Conservation (phyloP, 768 basidiomycete species). For the Rhodocollybia butyracea region DNA sequence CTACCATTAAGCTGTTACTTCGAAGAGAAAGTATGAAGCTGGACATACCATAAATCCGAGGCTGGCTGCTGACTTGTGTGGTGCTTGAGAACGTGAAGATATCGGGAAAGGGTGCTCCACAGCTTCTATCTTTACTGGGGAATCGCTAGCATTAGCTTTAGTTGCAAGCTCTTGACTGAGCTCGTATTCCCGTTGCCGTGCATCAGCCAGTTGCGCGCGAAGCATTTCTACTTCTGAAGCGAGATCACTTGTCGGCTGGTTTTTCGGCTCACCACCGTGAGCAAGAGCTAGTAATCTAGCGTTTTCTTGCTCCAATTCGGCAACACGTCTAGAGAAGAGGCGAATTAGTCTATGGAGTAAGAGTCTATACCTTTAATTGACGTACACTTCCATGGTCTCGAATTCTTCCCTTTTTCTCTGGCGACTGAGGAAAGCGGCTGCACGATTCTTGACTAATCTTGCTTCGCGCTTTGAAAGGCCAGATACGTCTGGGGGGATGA, state of each 20-base stretch:
- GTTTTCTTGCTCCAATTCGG: constrained; percentile 83
- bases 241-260: constrained; percentile 34
- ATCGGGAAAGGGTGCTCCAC: constrained; percentile 48
- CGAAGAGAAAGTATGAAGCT: constrained; percentile 7
- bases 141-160: constrained; percentile 25
- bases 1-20: constrained; percentile 2
- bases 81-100: constrained; percentile 39
- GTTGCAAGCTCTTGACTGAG: constrained; percentile 60
- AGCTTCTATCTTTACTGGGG: constrained; percentile 57
- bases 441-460: constrained; percentile 87
- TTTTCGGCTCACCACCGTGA: constrained; percentile 35
- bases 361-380: constrained; percentile 23
- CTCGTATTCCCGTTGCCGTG: constrained; percentile 64
- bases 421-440: constrained; percentile 87
- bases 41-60: constrained; percentile 67
- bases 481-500: constrained; percentile 83
- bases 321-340: constrained; percentile 59
- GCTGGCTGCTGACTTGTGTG: constrained; percentile 60
- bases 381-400: constrained; percentile 87
- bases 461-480: constrained; percentile 90
- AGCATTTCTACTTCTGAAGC: constrained; percentile 65
- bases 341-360: constrained; percentile 8
- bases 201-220: constrained; percentile 58
- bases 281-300: constrained; percentile 63
- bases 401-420: constrained; percentile 93